Base-by-base conservation (phyloP, 2,329 filamentous ascomycete genomes). In the Pseudogymnoascus destructans region DNA sequence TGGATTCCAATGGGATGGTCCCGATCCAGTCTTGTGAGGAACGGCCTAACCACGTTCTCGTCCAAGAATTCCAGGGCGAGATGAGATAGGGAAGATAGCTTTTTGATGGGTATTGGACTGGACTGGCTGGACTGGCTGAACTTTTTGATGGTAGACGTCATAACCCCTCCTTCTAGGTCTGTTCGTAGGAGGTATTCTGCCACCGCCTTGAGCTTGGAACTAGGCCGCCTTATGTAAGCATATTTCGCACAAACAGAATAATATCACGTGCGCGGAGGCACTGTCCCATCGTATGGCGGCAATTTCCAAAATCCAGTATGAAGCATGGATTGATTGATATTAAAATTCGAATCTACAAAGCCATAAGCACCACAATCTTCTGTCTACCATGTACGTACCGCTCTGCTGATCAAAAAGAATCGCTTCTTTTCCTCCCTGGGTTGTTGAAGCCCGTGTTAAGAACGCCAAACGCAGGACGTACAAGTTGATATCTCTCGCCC, bases 391-490 rank as follows among this genome's bases (percentile, higher is more conserved):
- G 25, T 52, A 52, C 46, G 46, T 52, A 52, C 46, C 46, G 46
- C 46, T 30, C 46, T 30, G n/a, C 46, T 5, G 21, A 49, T 49
- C n/a, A 30, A 40, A 35, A 49, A 17, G 46, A 52, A 52, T 17
- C 23, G 8, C 46, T 52, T 52, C 46, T 38, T 56, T 56, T 56
- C 54, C 54, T n/a, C 30, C 54, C 33, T 36, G 54, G 54, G 54
- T 35, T 56, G 54, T 56, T 56, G 54, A 56, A 56, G 54, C 54
- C 54, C 54, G 33, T 56, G 46, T 30, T 52, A 30, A 40, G 46
- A 52, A 52, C 46, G 46, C 46, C 46, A 52, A 52, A 52, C 46
- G 46, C 46, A 30, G 46, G 46, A 52, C 46, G 46, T 52, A 52
- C 46, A 52, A 52, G 46, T 52, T 52, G 46, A 52, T 52, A 52